phyloP scores from a whole-genome alignment of 352 stramenopile genomes.

The Phytophthora pluvialis region DNA sequence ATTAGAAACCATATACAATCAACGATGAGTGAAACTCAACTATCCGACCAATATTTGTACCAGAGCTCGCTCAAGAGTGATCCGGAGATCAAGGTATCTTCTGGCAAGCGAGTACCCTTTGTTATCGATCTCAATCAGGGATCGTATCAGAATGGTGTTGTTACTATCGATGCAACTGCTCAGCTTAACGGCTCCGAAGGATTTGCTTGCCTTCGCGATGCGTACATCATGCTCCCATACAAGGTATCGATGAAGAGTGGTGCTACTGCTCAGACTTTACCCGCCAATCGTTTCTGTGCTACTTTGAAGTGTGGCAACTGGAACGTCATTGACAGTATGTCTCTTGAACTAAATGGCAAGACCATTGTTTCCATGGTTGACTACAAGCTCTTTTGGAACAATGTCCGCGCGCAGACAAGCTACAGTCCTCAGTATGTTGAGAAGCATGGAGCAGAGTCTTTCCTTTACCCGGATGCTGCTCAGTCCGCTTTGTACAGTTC shows the following conservation, averaged over 20 bases:
- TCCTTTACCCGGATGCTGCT: conserved; percentile 15
- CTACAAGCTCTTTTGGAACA: too few relatives aligned
- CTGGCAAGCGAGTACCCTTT: too few relatives aligned
- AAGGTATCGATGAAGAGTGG: conserved; percentile 15
- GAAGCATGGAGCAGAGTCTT: conserved; percentile 13
- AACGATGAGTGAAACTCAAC: conserved; percentile 20
- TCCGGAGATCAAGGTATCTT: too few relatives aligned
- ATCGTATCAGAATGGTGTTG: conserved; percentile 15
- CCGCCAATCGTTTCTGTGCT: conserved; percentile 2
- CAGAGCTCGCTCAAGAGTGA: too few relatives aligned
- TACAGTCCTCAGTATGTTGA: conserved; percentile 17
- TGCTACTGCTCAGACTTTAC: not conserved
- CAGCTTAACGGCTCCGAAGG: conserved; percentile 16
- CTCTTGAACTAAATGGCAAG: conserved; percentile 11
- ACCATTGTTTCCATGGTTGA: too few relatives aligned
- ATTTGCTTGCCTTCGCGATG: conserved; percentile 10
- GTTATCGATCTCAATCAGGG: conserved; percentile 18
- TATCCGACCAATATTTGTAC: conserved; percentile 21
- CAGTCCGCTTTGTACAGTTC: not conserved
- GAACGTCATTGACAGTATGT: conserved; percentile 20
- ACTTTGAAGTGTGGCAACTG: conserved; percentile 13
- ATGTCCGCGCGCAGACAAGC: too few relatives aligned
- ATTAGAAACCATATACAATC: conserved; percentile 16
- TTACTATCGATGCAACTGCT: conserved; percentile 14
- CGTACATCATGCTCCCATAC: conserved; percentile 10